Percentiles rank a stretch among this genome's conserved stretches.
Evolutionary conservation across 2,329 filamentous ascomycete species (phyloP).

Genomic region (Colletotrichum chrysophilum): DNA sequence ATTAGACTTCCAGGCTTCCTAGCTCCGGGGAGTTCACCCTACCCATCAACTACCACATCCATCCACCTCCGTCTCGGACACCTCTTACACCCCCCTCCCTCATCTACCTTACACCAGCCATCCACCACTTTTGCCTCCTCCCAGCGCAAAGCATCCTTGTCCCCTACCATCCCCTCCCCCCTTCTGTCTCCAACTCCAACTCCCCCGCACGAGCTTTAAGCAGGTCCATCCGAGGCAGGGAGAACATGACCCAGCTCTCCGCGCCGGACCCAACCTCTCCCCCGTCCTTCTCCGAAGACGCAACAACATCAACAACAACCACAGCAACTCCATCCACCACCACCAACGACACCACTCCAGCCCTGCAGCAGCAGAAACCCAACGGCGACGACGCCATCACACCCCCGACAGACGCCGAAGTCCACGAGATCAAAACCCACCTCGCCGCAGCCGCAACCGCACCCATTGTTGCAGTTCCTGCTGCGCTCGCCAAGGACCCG

Average conservation of each 20-base stretch:
- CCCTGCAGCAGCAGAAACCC: conserved; percentile 8
- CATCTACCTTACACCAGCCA: neutral
- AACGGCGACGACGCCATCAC: neutral
- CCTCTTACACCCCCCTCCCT: neutral
- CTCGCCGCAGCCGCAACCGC: conserved; percentile 19
- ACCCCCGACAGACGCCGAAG: conserved; percentile 20
- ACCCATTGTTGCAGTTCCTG: neutral
- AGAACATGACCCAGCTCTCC: conserved; percentile 24
- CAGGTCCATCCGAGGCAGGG: conserved; percentile 11
- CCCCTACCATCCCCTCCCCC: neutral
- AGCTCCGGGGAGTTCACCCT: neutral
- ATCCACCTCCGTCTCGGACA: neutral
- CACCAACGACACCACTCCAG: neutral
- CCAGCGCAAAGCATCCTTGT: neutral
- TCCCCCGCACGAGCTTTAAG: neutral
- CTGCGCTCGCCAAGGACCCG: conserved; percentile 10
- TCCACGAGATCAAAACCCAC: conserved; percentile 22
- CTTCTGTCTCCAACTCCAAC: neutral
- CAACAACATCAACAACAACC: neutral
- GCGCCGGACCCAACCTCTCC: conserved; percentile 21
- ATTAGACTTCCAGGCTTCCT: neutral
- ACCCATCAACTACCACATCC: neutral
- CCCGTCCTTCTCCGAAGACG: conserved; percentile 20
- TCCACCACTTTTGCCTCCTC: neutral
- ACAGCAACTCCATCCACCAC: neutral